Evolutionary conservation across 495 filamentous ascomycete genomes (phyloP), one percentile per base, ranked within the genome.

Genomic region (Annulohypoxylon bovei): DNA sequence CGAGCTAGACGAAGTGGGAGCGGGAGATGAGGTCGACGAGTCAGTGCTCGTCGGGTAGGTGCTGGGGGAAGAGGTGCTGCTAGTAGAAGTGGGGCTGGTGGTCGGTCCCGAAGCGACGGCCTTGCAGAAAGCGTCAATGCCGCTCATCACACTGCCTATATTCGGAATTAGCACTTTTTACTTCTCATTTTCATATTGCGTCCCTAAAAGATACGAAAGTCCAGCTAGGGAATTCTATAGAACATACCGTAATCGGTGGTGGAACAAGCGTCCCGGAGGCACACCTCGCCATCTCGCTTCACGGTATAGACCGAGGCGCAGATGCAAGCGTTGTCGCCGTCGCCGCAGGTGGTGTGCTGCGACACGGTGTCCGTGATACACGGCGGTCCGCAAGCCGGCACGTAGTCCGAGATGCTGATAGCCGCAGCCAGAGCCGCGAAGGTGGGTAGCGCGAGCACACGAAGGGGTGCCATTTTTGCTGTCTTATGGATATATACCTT

Each of bases 251-350:
- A 77, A 65, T 77, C 75, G 49, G 53, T 28, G 14, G 22, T 44
- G 27, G 67, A 71, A 65, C 75, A 77, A 32, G 55, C 70, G 14
- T 54, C 30, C 14, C 75, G 75, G 46, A 77, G 70, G 52, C 75
- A 77, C 25, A 67, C 67, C 65, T 77, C 75, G 37, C 75, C 75
- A 42, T 77, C 73, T 2, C 75, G 75, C 68, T 74, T 75, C 54
- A 77, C 50, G 18, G 75, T 73, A 62, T 77, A 77, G 27, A 73
- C 68, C 22, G 74, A 33, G 50, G 54, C 55, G 76, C 84, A 86
- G 67, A 81, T 77, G 75, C 84, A 85, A 40, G 68, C 44, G 69
- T 77, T 78, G 76, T 85, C 82, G 57, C 63, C 68, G 27, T 37
- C 27, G 20, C 33, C 64, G 74, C 82, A 85, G 37, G 65, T 75